Evolutionary conservation across 164 flowering plant species (phyloP).

Genomic region (Vitis labrusca): DNA sequence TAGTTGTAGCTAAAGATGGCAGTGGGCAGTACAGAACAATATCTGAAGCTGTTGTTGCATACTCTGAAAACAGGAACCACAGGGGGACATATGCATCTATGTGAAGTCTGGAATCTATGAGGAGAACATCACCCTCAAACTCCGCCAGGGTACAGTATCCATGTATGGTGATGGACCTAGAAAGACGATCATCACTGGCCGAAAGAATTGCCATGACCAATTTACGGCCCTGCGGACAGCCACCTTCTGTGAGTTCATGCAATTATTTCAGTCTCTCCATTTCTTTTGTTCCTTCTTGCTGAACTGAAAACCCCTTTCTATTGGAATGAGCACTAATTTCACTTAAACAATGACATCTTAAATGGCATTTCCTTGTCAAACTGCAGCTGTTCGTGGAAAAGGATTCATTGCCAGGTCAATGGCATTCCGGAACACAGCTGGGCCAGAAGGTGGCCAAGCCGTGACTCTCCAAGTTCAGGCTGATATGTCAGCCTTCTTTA

Average conservation of each 20-base stretch:
- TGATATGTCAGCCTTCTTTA: conserved; percentile 5
- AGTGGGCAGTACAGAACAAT: conserved; percentile 53
- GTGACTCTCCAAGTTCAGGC: conserved; percentile 12
- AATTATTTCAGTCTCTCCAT: too few species aligned
- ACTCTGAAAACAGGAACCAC: conserved; percentile 27
- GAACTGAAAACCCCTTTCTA: too few species aligned
- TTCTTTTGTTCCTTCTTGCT: too few species aligned
- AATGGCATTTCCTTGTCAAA: too few species aligned
- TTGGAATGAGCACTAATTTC: too few species aligned
- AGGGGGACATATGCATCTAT: conserved; percentile 43
- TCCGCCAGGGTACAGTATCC: conserved; percentile 32
- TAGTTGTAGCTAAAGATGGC: conserved; percentile 58
- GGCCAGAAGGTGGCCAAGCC: conserved; percentile 10
- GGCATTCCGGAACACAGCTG: conserved; percentile 8
- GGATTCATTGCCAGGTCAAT: background rate
- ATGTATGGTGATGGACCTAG: conserved; percentile 72
- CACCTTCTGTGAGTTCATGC: conserved; percentile 40
- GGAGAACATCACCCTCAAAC: conserved; percentile 39
- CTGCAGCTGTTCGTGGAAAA: background rate
- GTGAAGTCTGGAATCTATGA: conserved; percentile 60
- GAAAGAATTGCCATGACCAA: conserved; percentile 25
- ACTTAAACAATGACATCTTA: too few species aligned
- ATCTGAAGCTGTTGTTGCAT: conserved; percentile 44
- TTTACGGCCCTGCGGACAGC: conserved; percentile 41
- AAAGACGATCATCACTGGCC: conserved; percentile 54